Conservation (phyloP, 2,329 filamentous ascomycete genomes). For the Monosporascus sp. region DNA sequence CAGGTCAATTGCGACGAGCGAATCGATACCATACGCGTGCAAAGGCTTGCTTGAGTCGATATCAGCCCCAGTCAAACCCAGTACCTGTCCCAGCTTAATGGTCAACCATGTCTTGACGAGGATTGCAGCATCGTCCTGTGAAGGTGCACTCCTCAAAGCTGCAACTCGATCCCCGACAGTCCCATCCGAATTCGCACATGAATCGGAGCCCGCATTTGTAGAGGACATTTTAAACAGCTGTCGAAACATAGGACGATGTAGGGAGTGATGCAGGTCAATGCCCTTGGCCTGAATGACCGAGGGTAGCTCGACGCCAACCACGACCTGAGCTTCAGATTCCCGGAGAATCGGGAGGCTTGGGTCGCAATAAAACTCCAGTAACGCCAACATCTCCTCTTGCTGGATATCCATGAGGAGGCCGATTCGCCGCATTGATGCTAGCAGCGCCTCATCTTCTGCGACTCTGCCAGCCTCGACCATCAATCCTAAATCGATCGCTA, state of each 20-base stretch:
- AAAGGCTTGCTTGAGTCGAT: background rate
- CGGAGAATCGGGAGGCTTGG: slow-evolving; percentile 1
- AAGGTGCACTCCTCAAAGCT: slow-evolving; percentile 28
- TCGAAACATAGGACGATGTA: slow-evolving; percentile 4
- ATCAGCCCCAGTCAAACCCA: background rate
- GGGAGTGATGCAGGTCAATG: slow-evolving; percentile 6
- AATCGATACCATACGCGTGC: background rate
- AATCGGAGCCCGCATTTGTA: background rate
- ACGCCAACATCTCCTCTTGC: background rate
- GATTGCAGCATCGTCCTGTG: slow-evolving; percentile 45
- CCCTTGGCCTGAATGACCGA: slow-evolving; percentile 1
- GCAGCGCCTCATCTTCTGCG: background rate
- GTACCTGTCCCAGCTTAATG: background rate
- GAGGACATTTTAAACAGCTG: slow-evolving; percentile 3
- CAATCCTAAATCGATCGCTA: background rate
- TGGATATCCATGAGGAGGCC: slow-evolving; percentile 5
- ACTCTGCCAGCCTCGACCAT: background rate
- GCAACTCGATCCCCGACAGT: slow-evolving; percentile 24
- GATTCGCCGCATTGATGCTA: slow-evolving; percentile 2
- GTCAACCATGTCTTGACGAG: slow-evolving; percentile 42
- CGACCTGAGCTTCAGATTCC: slow-evolving; percentile 1
- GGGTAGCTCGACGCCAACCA: slow-evolving; percentile 3
- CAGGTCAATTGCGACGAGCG: background rate
- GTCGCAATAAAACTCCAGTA: slow-evolving; percentile 8
- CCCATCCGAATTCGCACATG: slow-evolving; percentile 39